These are phyloP conservation scores for Gentiana dahurica DNA, from an alignment of 257 asterid genomes.

Conservation along the genomic window DNA sequence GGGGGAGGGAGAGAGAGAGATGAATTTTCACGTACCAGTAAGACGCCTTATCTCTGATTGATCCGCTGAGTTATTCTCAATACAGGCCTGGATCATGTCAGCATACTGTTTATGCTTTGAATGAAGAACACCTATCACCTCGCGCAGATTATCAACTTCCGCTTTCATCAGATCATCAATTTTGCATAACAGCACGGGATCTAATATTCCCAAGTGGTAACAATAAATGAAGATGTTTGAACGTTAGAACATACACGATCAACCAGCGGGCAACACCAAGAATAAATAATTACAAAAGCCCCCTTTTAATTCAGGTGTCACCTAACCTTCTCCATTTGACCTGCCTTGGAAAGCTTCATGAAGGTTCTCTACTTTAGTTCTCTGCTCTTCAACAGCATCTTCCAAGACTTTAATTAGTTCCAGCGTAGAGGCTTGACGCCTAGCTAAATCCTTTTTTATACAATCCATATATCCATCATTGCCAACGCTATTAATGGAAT, in stretches of 20 bases:
- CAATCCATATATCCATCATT: slow-evolving; percentile 30
- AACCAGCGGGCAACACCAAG: neutral
- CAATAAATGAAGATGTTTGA: neutral
- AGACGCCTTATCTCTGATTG: slow-evolving; percentile 65
- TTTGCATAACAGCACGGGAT: slow-evolving; percentile 42
- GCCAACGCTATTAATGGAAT: slow-evolving; percentile 26
- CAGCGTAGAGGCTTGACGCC: slow-evolving; percentile 58
- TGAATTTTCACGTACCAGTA: slow-evolving; percentile 39
- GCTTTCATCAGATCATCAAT: slow-evolving; percentile 65
- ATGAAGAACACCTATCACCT: slow-evolving; percentile 54
- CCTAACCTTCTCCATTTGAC: slow-evolving; percentile 70
- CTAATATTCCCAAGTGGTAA: slow-evolving; percentile 30
- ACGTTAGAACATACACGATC: neutral
- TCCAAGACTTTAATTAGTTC: slow-evolving; percentile 66
- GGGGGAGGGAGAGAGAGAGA: neutral
- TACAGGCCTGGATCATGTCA: slow-evolving; percentile 56
- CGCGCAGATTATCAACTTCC: slow-evolving; percentile 48
- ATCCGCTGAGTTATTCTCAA: slow-evolving; percentile 46
- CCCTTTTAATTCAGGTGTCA: slow-evolving; percentile 12
- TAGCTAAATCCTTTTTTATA: slow-evolving; percentile 53
- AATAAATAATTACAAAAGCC: neutral
- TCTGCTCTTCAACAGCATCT: slow-evolving; percentile 55
- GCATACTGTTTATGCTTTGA: slow-evolving; percentile 62
- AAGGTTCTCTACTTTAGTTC: slow-evolving; percentile 49
- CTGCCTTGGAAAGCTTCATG: slow-evolving; percentile 39